Evolutionary conservation across 2,329 filamentous ascomycete genomes (phyloP), one percentile per base, ranked within the genome.

Genomic region (Diaporthe citriasiana): DNA sequence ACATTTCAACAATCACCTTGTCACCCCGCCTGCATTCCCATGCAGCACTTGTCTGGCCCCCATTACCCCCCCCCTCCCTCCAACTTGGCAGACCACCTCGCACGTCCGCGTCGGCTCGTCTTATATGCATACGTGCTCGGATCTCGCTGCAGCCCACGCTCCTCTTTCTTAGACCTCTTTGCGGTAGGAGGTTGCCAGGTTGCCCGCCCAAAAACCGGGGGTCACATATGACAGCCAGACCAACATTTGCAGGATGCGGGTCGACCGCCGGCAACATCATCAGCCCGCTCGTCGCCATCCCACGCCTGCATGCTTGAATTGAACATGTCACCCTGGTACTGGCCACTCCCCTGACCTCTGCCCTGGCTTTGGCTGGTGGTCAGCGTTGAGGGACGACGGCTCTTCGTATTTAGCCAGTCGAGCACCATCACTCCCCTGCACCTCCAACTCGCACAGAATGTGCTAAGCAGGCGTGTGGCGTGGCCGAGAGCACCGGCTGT

Each of bases 271-370:
- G 22, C 19, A 35, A 17, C 42, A 50, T 65, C 27, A 35, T 12
- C 60, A 66, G 12, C 63, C 45, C 63, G 63, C 45, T 45, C 38
- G 13, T 66, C 63, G 63, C 45, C 42, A 38, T 66, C 63, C 42
- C 45, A 33, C 12, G 27, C 42, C 5, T 65, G 42, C 42, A 13
- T 13, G 3, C 60, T 35, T 47, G 17, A 35, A 25, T 33, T 47
- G 19, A 33, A 22, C n/a, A 25, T 25, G 2, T 19, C 22, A 27
- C 38, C 57, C 57, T 60, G n/a, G n/a, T 17, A 22, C 53, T n/a
- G 30, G 33, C 17, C 45, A 8, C n/a, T 50, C 7, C 57, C 38
- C 57, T 42, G 56, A 40, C 19, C 57, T 27, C 25, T 40, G 57
- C 35, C 60, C 22, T n/a, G 59, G 10, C 19, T 30, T 13, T 63